Percentiles rank a stretch among this genome's conserved stretches.
These are phyloP conservation scores for Cyberlindnera mycetangii DNA, from an alignment of 805 yeast species.

Conservation along the genomic window DNA sequence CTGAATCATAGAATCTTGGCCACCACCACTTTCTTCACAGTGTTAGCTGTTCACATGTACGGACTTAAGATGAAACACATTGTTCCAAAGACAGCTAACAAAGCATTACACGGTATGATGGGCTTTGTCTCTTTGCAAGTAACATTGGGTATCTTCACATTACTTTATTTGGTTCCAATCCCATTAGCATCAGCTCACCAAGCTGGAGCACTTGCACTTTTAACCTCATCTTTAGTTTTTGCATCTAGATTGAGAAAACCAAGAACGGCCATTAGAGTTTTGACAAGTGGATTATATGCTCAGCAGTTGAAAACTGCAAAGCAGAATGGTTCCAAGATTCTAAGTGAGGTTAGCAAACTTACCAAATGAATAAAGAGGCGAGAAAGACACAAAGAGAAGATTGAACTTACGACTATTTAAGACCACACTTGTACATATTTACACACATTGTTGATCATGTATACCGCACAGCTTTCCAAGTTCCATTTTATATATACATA, in stretches of 20 bases:
- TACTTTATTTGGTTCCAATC: constrained; percentile 85
- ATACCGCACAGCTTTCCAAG: not conserved
- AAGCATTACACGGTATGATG: constrained; percentile 62
- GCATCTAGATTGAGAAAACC: constrained; percentile 60
- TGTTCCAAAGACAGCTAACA: constrained; percentile 57
- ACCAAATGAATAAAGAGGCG: constrained; percentile 27
- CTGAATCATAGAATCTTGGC: constrained; percentile 87
- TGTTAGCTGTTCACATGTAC: constrained; percentile 68
- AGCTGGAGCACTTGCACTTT: constrained; percentile 89
- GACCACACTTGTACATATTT: not conserved
- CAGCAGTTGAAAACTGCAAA: constrained; percentile 27
- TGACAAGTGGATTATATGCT: constrained; percentile 34
- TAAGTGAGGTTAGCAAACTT: constrained; percentile 36
- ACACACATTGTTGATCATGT: not conserved
- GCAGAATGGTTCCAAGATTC: constrained; percentile 30
- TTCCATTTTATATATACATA: not conserved
- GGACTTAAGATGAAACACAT: constrained; percentile 51
- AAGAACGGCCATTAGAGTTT: constrained; percentile 38
- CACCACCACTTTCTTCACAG: constrained; percentile 68
- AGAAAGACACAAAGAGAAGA: no score
- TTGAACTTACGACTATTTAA: no score
- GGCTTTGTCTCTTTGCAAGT: constrained; percentile 85
- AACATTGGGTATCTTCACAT: constrained; percentile 79
- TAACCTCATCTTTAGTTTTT: constrained; percentile 72
- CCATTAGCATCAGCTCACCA: constrained; percentile 95